Evolutionary conservation across 768 basidiomycete species (phyloP).

Genomic region (Krasilnikovozyma curviuscula): DNA sequence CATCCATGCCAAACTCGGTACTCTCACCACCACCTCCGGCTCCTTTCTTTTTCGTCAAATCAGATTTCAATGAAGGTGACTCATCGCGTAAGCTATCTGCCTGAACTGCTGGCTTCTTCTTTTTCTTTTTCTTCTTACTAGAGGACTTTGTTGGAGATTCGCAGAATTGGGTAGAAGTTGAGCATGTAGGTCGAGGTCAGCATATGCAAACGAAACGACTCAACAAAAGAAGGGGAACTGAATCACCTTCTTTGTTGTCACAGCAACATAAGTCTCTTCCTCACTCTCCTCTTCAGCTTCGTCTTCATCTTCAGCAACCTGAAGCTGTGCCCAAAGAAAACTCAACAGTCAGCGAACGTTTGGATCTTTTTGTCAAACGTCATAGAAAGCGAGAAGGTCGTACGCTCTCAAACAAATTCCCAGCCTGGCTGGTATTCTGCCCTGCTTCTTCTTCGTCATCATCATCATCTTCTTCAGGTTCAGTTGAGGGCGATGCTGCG

Average conservation of each 20-base stretch:
- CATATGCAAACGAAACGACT: background rate
- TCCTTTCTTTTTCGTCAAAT: background rate
- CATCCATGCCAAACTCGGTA: constrained; percentile 33
- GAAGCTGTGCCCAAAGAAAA: background rate
- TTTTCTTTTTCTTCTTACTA: constrained; percentile 25
- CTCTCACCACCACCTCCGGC: background rate
- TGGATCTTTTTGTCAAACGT: background rate
- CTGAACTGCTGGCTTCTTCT: constrained; percentile 15
- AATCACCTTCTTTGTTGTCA: constrained; percentile 16
- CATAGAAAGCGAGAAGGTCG: background rate
- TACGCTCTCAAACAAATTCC: constrained; percentile 4
- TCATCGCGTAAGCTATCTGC: background rate
- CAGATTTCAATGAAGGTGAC: background rate
- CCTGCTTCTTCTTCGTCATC: background rate
- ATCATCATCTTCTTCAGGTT: constrained; percentile 10
- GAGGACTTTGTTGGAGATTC: no score
- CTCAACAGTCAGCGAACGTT: background rate
- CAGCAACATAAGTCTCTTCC: constrained; percentile 27
- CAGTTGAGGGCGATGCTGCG: background rate
- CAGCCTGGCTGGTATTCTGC: background rate
- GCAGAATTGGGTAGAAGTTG: no score
- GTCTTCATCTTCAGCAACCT: constrained; percentile 2
- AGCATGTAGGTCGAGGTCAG: no score
- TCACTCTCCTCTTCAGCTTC: constrained; percentile 17
- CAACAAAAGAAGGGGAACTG: background rate